Base-by-base conservation (phyloP, 768 basidiomycete genomes). In the Rhodotorula kratochvilovae region DNA sequence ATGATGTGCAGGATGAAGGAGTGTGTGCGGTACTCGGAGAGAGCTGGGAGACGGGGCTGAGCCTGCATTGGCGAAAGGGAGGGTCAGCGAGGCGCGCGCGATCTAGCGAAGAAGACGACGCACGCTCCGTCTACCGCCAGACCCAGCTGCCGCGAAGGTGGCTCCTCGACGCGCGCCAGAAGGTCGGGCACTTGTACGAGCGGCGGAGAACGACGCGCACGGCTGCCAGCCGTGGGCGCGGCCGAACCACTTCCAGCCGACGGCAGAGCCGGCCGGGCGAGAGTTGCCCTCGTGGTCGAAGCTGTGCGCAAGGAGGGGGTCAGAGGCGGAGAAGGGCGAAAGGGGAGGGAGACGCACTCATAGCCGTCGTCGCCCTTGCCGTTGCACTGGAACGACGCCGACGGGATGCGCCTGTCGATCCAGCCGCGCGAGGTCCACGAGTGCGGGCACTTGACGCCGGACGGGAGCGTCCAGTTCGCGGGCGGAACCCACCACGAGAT, bases 371-470 rank as follows among this genome's bases (percentile, higher is more conserved):
- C 8, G 27, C 63, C 63, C 10, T 8, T 27, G 21, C 43, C 55
- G 46, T 36, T 27, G 64, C 64, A 66, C 2, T 25, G n/a, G 15
- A 12, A 58, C 7, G 23, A n/a, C 4, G 13, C 8, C 45, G 64
- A 66, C 10, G 64, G 64, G 46, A 57, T 66, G 56, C 64, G 64
- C 27, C 0, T 11, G 64, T 66, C 64, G 56, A 66, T 50, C 64
- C 64, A 66, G 43, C 64, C 64, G n/a, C 7, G 27, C 16, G 27
- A 4, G 5, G 64, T 50, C 64, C 64, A 66, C 25, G 25, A 4
- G 27, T 23, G 1, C 15, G 64, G 64, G 56, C 64, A 66, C 15
- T 25, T 12, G n/a, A n/a, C 11, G 19, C 31, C 17, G 27, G 46
- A 5, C 13, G 27, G 17, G 2, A 66, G 56, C 16, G 8, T 4